These are phyloP conservation scores for Colletotrichum musae DNA, from an alignment of 2,329 filamentous ascomycete genomes.

Conservation along the genomic window DNA sequence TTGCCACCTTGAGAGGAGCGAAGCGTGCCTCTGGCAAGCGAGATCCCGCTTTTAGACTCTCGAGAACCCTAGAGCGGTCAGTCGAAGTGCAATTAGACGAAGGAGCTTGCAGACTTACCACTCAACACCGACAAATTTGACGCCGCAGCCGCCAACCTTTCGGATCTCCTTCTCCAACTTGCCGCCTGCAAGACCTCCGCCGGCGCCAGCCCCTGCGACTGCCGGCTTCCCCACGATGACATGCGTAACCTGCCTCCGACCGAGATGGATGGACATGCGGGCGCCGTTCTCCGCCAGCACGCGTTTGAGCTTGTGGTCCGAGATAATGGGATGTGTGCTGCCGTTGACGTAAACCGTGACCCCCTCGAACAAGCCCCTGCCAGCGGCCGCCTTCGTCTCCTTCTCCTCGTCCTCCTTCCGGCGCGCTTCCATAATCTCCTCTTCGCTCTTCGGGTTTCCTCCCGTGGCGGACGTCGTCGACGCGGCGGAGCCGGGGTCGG, in stretches of 20 bases:
- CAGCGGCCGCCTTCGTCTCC: constrained; percentile 48
- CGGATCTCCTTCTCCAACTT: constrained; percentile 88
- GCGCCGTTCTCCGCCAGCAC: constrained; percentile 83
- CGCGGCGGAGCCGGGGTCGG: constrained; percentile 19
- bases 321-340: constrained; percentile 84
- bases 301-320: constrained; percentile 88
- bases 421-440: constrained; percentile 47
- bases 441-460: constrained; percentile 43
- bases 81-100: constrained; percentile 28
- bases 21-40: constrained; percentile 83
- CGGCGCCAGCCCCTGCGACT: constrained; percentile 66
- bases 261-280: constrained; percentile 77
- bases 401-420: constrained; percentile 67
- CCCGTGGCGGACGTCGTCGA: constrained; percentile 2
- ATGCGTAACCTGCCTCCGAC: constrained; percentile 84
- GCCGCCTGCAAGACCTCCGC: constrained; percentile 80
- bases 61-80: constrained; percentile 74
- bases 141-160: constrained; percentile 74
- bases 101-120: constrained; percentile 69
- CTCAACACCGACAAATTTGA: constrained; percentile 86
- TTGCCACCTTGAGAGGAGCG: constrained; percentile 72
- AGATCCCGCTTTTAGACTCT: constrained; percentile 83
- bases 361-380: constrained; percentile 74
- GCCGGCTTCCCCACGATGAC: constrained; percentile 81
- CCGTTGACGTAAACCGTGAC: constrained; percentile 90